phyloP scores from a whole-genome alignment of 805 yeast genomes.

The Yamadazyma ubonensis region DNA sequence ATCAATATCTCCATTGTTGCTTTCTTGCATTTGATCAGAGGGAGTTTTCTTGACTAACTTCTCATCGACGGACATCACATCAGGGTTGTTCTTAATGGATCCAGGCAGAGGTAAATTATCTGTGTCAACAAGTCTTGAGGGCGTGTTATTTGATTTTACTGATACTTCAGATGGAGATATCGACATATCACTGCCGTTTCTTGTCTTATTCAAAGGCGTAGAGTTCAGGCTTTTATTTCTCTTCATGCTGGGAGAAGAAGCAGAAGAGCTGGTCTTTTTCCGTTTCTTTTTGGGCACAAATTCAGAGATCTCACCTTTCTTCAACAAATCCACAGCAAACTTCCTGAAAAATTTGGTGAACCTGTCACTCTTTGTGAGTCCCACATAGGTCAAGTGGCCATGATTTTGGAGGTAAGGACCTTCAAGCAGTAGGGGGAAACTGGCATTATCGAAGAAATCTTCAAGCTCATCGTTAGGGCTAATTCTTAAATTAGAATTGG shows the following conservation, averaged over 20 bases:
- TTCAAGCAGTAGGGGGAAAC: slow-evolving; percentile 33
- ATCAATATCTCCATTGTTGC: no score
- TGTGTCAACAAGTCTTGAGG: background rate
- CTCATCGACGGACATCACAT: slow-evolving; percentile 3
- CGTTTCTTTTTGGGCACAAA: slow-evolving; percentile 20
- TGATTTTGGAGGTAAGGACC: slow-evolving; percentile 41
- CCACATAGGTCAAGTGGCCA: slow-evolving; percentile 40
- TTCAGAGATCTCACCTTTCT: slow-evolving; percentile 33
- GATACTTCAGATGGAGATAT: background rate
- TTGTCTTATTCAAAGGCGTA: slow-evolving; percentile 1
- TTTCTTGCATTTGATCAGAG: no score
- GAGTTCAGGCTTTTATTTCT: slow-evolving; percentile 14
- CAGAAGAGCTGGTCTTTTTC: slow-evolving; percentile 5
- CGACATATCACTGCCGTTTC: background rate
- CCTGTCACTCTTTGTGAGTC: slow-evolving; percentile 40
- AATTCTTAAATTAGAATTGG: slow-evolving; percentile 31
- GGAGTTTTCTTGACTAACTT: background rate
- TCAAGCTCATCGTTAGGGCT: slow-evolving; percentile 33
- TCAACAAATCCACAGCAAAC: slow-evolving; percentile 32
- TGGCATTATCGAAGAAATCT: slow-evolving; percentile 32
- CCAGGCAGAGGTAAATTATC: background rate
- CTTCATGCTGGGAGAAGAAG: slow-evolving; percentile 16
- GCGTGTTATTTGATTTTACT: background rate
- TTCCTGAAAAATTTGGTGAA: slow-evolving; percentile 37
- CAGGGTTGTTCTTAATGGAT: slow-evolving; percentile 2